Conservation (phyloP, 495 filamentous ascomycete species). For the Aspergillus taichungensis region DNA sequence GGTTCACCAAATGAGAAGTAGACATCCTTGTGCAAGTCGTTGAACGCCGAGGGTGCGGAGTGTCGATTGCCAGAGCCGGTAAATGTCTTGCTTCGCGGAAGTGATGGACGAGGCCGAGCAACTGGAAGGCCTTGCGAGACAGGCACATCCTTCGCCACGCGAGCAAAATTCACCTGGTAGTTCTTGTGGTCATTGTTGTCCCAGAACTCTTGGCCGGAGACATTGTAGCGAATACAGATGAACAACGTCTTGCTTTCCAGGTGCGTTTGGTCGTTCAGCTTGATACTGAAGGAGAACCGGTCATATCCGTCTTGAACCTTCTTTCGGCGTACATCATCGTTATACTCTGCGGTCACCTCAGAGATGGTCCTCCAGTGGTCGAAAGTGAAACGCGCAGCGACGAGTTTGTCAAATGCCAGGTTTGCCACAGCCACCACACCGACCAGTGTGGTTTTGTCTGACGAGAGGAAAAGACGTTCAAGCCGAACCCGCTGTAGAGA, state of each 20-base stretch:
- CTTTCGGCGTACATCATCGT: slow-evolving; percentile 62
- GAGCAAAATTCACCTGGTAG: slow-evolving; percentile 86
- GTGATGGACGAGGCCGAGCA: slow-evolving; percentile 46
- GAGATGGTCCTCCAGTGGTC: slow-evolving; percentile 98
- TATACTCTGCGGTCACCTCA: slow-evolving; percentile 82
- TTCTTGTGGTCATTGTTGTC: slow-evolving; percentile 84
- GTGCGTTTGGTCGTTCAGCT: slow-evolving; percentile 81
- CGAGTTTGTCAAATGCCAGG: slow-evolving; percentile 78
- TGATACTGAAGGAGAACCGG: slow-evolving; percentile 88
- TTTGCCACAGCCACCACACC: slow-evolving; percentile 81
- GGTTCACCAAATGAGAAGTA: slow-evolving; percentile 49
- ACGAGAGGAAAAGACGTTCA: slow-evolving; percentile 76
- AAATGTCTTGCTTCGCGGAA: slow-evolving; percentile 67
- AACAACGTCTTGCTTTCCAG: slow-evolving; percentile 84
- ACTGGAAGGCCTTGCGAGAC: slow-evolving; percentile 42
- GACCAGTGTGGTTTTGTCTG: slow-evolving; percentile 75
- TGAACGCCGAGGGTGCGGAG: slow-evolving; percentile 54
- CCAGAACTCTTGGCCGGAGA: slow-evolving; percentile 83
- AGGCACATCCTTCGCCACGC: slow-evolving; percentile 56
- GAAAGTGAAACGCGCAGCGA: slow-evolving; percentile 86
- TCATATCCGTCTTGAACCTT: slow-evolving; percentile 64
- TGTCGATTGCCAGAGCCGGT: slow-evolving; percentile 39
- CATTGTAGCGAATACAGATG: slow-evolving; percentile 83
- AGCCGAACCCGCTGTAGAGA: slow-evolving; percentile 59
- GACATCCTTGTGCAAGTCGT: slow-evolving; percentile 60